A percentile compares a stretch with the other conserved stretches of the same genome.
phyloP scores from a whole-genome alignment of 306 rosid genomes.

The Quercus alba region DNA sequence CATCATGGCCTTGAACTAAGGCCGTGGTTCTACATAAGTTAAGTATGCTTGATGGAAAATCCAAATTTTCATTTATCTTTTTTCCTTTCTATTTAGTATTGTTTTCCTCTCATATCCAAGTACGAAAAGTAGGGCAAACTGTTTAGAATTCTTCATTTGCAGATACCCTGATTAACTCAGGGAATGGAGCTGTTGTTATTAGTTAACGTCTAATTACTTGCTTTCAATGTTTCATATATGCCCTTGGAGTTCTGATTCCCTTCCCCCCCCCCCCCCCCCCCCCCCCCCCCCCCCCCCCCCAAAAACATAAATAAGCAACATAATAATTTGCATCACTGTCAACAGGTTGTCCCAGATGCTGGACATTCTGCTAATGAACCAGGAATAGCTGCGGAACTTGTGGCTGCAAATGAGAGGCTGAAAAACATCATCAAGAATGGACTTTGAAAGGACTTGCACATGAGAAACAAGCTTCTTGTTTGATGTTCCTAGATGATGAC shows the following conservation, averaged over 20 bases:
- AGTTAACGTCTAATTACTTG: not conserved
- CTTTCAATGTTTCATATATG: not conserved
- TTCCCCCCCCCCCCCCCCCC: too few species aligned
- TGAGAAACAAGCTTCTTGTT: not conserved
- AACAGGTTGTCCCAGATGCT: conserved; percentile 79
- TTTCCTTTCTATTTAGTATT: not conserved
- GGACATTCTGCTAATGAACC: conserved; percentile 97
- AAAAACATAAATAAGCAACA: not conserved
- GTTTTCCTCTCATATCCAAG: not conserved
- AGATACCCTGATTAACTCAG: not conserved
- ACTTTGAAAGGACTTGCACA: conserved; percentile 27
- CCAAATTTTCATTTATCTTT: not conserved
- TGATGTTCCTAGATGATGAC: too few species aligned
- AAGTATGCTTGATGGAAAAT: not conserved
- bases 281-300: too few species aligned
- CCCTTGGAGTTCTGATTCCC: not conserved
- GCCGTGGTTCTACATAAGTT: not conserved
- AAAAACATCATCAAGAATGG: conserved; percentile 52
- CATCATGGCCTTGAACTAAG: not conserved
- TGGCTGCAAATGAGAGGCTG: conserved; percentile 84
- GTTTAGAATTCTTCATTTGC: not conserved
- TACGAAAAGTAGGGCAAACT: not conserved
- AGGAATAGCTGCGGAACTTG: conserved; percentile 85
- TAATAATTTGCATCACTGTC: conserved; percentile 17
- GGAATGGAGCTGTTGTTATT: not conserved